These are phyloP conservation scores for Phytopythium boreale DNA, from an alignment of 352 stramenopile species.

Conservation along the genomic window DNA sequence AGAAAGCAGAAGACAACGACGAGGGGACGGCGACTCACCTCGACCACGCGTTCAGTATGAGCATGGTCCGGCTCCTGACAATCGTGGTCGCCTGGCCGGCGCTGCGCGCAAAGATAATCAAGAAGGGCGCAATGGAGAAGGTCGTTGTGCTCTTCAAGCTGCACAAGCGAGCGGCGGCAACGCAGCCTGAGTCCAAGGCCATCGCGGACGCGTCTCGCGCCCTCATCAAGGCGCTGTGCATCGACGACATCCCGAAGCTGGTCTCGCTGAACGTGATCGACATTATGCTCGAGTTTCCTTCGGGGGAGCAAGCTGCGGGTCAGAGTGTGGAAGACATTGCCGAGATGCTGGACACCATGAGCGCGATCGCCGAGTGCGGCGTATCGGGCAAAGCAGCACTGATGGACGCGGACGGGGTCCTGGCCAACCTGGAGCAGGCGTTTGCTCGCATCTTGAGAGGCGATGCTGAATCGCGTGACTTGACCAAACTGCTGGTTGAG, in stretches of 20 bases:
- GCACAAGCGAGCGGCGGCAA: slow-evolving; percentile 21
- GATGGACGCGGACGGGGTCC: slow-evolving; percentile 43
- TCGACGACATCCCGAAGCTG: slow-evolving; percentile 60
- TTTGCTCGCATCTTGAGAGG: slow-evolving; percentile 21
- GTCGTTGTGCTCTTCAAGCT: slow-evolving; percentile 51
- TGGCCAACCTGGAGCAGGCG: slow-evolving; percentile 36
- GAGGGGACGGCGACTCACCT: slow-evolving; percentile 9
- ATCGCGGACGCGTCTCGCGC: slow-evolving; percentile 33
- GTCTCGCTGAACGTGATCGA: slow-evolving; percentile 61
- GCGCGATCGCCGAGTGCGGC: slow-evolving; percentile 52
- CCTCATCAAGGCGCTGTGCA: slow-evolving; percentile 55
- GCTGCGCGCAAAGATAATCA: slow-evolving; percentile 46
- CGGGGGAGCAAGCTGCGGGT: slow-evolving; percentile 19
- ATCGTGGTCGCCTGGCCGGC: slow-evolving; percentile 21
- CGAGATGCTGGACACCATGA: slow-evolving; percentile 60
- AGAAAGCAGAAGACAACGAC: slow-evolving; percentile 12
- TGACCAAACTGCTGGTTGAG: slow-evolving; percentile 13
- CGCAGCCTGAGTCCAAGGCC: slow-evolving; percentile 15
- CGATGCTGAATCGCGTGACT: slow-evolving; percentile 11
- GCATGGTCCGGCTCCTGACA: slow-evolving; percentile 46
- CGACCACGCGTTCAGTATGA: slow-evolving; percentile 20
- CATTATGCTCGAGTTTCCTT: slow-evolving; percentile 42
- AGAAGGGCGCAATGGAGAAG: slow-evolving; percentile 53
- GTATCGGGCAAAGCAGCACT: slow-evolving; percentile 38
- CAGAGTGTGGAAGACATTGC: slow-evolving; percentile 16